Evolutionary conservation across 495 filamentous ascomycete genomes (phyloP), one percentile per base, ranked within the genome.

Genomic region (Lentithecium fluviatile): DNA sequence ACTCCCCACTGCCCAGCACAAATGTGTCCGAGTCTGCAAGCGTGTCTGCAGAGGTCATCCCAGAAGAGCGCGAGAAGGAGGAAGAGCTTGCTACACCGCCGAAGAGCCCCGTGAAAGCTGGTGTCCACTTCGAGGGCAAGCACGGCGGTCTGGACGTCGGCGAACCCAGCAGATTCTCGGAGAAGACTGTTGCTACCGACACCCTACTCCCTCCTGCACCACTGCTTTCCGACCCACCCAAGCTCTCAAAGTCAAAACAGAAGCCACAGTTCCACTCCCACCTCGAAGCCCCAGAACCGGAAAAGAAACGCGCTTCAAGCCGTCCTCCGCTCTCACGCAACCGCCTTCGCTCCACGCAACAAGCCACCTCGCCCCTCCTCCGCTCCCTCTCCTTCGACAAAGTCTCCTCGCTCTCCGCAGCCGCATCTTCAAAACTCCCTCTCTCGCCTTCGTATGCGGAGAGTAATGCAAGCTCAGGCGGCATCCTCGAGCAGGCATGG

Each of bases 401-500:
- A 38, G 53, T 66, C 36, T 52, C 49, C 25, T 24, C 55, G 8
- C 24, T 55, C 15, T 49, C 58, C 6, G 51, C 56, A 2, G 7
- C 7, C 32, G 23, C n/a, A n/a, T 47, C 24, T 6, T 25, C 19
- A 36, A 53, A 58, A 32, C 15, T 24, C 13, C 47, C 62, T 6
- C 38, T 59, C 6, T 54, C 62, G 13, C 62, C 60, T 13, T 10
- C 43, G 1, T 37, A 6, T 12, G 45, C 52, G 21, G 48, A 49
- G 21, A 48, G 24, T 17, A 19, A 50, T 1, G 54, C 56, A 24
- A 47, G 46, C 1, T 57, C 65, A 11, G 75, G 77, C 15, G 82
- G 84, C 17, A 84, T 90, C 17, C 75, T 95, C 29, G 88, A 95
- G 63, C 87, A 91, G 70, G 88, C 88, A 0, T 91, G 92, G 83